A percentile compares a stretch with the other conserved stretches of the same genome.
phyloP scores from a whole-genome alignment of 129 eudicot genomes.

The Flaveria trinervia region DNA sequence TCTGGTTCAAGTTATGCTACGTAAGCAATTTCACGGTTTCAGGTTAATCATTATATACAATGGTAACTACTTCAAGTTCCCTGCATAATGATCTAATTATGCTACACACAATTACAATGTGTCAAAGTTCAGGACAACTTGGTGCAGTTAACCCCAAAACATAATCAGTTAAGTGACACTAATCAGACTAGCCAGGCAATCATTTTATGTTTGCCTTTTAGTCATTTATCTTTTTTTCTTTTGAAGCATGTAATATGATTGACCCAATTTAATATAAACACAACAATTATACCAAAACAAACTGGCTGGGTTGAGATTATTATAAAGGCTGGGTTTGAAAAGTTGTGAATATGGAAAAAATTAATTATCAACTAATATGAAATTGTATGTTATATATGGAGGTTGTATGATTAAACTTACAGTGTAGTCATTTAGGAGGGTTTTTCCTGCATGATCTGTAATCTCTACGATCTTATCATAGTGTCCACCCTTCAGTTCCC shows the following conservation, averaged over 20 bases:
- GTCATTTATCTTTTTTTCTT: neutral
- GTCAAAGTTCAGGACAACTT: no score
- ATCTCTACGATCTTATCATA: slow-evolving; percentile 76
- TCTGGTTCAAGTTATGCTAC: neutral
- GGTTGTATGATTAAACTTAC: slow-evolving; percentile 42
- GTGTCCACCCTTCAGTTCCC: slow-evolving; percentile 76
- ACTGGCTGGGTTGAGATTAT: neutral
- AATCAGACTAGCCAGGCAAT: neutral
- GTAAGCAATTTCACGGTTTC: neutral
- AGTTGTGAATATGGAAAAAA: neutral
- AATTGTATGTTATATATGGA: neutral
- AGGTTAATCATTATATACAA: no score
- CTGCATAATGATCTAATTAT: neutral
- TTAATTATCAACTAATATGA: neutral
- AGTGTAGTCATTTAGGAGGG: slow-evolving; percentile 67
- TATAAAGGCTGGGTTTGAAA: neutral
- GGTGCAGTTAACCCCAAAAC: no score
- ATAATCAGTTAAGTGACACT: neutral
- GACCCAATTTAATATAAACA: neutral
- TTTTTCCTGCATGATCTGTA: slow-evolving; percentile 85
- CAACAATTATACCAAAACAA: neutral
- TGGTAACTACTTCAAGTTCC: no score
- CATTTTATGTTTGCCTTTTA: neutral
- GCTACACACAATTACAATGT: neutral
- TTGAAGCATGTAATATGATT: neutral